Base-by-base conservation (phyloP, 225 moss, liverwort and hornwort genomes). In the Pseudisothecium myosuroides region DNA sequence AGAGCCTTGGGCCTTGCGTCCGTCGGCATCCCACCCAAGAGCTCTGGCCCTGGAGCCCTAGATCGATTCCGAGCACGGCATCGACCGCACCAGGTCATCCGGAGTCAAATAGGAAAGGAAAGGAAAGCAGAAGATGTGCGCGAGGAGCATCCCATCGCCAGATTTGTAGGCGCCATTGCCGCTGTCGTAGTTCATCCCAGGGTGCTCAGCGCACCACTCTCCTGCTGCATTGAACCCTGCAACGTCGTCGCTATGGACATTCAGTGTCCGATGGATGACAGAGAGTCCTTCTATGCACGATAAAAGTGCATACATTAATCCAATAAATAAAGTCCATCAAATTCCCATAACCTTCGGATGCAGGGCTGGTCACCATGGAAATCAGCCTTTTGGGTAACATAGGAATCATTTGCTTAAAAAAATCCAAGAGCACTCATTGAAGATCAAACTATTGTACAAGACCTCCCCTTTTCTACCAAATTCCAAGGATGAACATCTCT, bases 271-370 rank as follows among this genome's bases (percentile, higher is more conserved):
- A 12, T n/a, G 13, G n/a, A 39, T 7, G 23, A 68, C 14, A n/a
- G 13, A n/a, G 68, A 23, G n/a, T 67, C 37, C 21, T 37, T 67
- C 21, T 37, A 6, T 22, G 68, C 7, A 21, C 12, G 22, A 12
- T 8, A 13, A 5, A 27, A 41, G 14, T 69, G 24, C 2, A 29
- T 7, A 45, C 28, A 29, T 45, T 73, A 45, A 73, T 45, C 10
- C 17, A 29, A 43, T 27, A 16, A 27, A 27, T 71, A 26, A 14
- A 41, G 26, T 14, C 14, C 8, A 8, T 69, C 22, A 41, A 24
- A 23, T 26, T 71, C 15, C 9, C 4, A 0, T 7, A 26, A 24
- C 1, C 68, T 4, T 68, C 0, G 6, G 11, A 68, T 0, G 7
- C 1, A 0, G 24, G 4, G 23, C 5, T 72, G 2, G 28, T 3